Base-by-base conservation (phyloP, 768 basidiomycete species). In the Pleurotus djamor region DNA sequence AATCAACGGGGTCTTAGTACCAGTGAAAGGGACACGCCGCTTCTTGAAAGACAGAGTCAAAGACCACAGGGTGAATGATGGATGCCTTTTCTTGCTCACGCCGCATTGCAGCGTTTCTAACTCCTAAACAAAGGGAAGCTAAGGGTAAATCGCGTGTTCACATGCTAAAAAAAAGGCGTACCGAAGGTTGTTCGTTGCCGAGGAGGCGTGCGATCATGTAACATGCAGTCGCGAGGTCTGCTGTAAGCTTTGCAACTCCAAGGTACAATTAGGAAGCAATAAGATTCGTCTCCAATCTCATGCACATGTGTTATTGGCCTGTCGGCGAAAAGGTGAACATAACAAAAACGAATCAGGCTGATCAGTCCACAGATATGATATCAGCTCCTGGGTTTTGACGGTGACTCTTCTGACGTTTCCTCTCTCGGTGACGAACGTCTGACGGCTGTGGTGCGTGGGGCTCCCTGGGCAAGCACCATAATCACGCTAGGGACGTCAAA, bases 21-120 rank as follows among this genome's bases (percentile, higher is more conserved):
- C 21, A 14, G 21, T 28, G 21, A 41, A 56, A 56, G 54, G 54
- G 54, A 56, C 54, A 41, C 36, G 10, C 41, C 41, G 36, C 16
- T 56, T 56, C 54, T 56, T 56, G 54, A 56, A 56, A 44, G 54
- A 44, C 54, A 56, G 54, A 37, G 45, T 47, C 45, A 47, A n/a
- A 45, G 28, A 16, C n/a, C 41, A 45, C 54, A 56, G 54, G 54
- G 54, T 45, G 54, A 56, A 56, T 56, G 54, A 56, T 56, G 54
- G 28, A 12, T 45, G 54, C 54, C 41, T 28, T 41, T 10, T 21
- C 41, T 44, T 56, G 21, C 54, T 28, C 54, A 56, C 54, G 44
- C 54, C 54, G 37, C 37, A 56, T 56, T 56, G 54, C 45, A 47
- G 16, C 41, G 41, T 41, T 41, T 41, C 52, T 56, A 37, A n/a